Percentiles rank a stretch among this genome's conserved stretches.
Conservation (phyloP, 371 early-diverging fungal genomes). For the Rhizomucor miehei region DNA sequence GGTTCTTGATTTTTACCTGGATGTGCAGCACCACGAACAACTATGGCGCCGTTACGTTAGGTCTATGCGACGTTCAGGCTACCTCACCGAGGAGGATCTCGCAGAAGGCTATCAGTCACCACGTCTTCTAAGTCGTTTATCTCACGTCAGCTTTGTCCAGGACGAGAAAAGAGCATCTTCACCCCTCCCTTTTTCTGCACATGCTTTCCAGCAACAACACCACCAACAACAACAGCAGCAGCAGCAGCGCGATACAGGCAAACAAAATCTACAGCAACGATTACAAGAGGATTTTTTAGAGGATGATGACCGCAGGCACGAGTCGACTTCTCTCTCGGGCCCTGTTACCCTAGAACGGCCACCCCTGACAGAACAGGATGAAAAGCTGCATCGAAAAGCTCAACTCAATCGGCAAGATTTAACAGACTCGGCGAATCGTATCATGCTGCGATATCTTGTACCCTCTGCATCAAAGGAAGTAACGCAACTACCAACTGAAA, state of each 20-base stretch:
- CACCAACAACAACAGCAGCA: constrained; percentile 13
- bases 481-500: constrained; percentile 30
- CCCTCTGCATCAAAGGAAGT: constrained; percentile 56
- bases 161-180: constrained; percentile 17
- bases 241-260: too few species aligned
- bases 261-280: neutral
- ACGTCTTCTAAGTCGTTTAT: constrained; percentile 31
- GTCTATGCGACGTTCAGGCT: constrained; percentile 38
- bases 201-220: constrained; percentile 1
- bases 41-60: constrained; percentile 58
- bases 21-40: constrained; percentile 62
- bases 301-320: neutral
- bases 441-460: constrained; percentile 53
- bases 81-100: constrained; percentile 37
- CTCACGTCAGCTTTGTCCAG: constrained; percentile 16
- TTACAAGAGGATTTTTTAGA: neutral
- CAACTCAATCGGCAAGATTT: constrained; percentile 53
- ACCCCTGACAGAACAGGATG: constrained; percentile 2
- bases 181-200: constrained; percentile 8
- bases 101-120: constrained; percentile 40
- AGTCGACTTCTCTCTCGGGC: neutral
- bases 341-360: constrained; percentile 9
- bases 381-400: constrained; percentile 10
- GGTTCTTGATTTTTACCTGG: constrained; percentile 67
- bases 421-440: constrained; percentile 54